Base-by-base conservation (phyloP, 768 basidiomycete species). In the Mycena capillaripes region DNA sequence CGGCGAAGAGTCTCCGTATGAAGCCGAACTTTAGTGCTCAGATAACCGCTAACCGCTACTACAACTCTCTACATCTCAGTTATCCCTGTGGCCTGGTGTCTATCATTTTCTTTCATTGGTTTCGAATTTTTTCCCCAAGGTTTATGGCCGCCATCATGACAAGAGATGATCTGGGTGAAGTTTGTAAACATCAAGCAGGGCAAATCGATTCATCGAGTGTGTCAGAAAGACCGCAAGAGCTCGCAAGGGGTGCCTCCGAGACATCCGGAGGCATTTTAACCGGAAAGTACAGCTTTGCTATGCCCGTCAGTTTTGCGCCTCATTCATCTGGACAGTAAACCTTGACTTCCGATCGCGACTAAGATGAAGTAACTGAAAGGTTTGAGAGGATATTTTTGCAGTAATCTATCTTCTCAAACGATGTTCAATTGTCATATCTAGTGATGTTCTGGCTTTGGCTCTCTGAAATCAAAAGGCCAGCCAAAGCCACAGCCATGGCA, bases 21-120 rank as follows among this genome's bases (percentile, higher is more conserved):
- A 30, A 21, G 44, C 21, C 52, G 25, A 44, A 66, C 56, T 58
- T 25, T 23, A 10, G 29, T 44, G 7, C 38, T 16, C 7, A 57
- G 30, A 64, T 70, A 70, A 23, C 69, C 46, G 60, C 52, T 69
- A 69, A 44, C 40, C 5, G 30, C 48, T 29, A 46, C 19, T 7
- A 5, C 34, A 5, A 12, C 38, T 27, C n/a, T 44, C 27, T 44
- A 19, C 34, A 17, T 60, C 27, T 14, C 14, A 21, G 5, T 38
- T 44, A 60, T 32, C 27, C 34, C 34, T 40, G 16, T 34, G 12
- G 57, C 14, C 10, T 23, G 36, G 32, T 25, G 10, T 58, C 7
- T 38, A 14, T 38, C 57, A 58, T 34, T 34, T 19, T 17, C 19
- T 34, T 56, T n/a, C 7, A 12, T 12, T 36, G 34, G 6, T 34